phyloP scores from a whole-genome alignment of 2,329 filamentous ascomycete genomes.

The Didymella sp. region DNA sequence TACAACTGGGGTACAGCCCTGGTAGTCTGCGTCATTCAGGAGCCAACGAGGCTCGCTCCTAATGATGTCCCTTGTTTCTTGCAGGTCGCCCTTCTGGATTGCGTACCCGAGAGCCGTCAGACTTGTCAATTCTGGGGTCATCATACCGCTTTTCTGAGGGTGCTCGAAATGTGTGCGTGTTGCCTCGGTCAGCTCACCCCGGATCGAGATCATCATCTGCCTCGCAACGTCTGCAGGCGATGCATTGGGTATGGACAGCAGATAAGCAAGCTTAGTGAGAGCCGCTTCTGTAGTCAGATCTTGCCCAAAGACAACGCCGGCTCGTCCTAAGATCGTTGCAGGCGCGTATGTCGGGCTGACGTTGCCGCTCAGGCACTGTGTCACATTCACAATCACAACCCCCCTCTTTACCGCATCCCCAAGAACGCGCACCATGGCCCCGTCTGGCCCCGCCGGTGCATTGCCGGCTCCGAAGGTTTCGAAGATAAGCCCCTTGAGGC shows the following conservation, averaged over 20 bases:
- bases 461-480: conserved; percentile 96
- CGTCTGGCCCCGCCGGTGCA: conserved; percentile 81
- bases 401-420: conserved; percentile 78
- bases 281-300: conserved; percentile 91
- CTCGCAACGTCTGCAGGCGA: conserved; percentile 69
- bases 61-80: conserved; percentile 70
- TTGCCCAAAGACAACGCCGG: conserved; percentile 86
- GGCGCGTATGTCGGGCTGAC: conserved; percentile 53
- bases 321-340: conserved; percentile 73
- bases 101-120: conserved; percentile 82
- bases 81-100: conserved; percentile 73
- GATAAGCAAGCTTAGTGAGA: conserved; percentile 87
- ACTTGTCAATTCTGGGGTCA: conserved; percentile 66
- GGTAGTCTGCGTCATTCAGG: conserved; percentile 79
- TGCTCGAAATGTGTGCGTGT: conserved; percentile 77
- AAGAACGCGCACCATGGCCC: conserved; percentile 78
- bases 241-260: conserved; percentile 73
- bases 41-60: conserved; percentile 70
- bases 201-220: conserved; percentile 75
- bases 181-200: conserved; percentile 85
- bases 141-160: conserved; percentile 63
- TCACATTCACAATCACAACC: conserved; percentile 88
- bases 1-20: conserved; percentile 72
- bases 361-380: conserved; percentile 72
- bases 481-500: conserved; percentile 79